Evolutionary conservation across 164 flowering plant genomes (phyloP), one percentile per base, ranked within the genome.

Genomic region (Buxus sempervirens): DNA sequence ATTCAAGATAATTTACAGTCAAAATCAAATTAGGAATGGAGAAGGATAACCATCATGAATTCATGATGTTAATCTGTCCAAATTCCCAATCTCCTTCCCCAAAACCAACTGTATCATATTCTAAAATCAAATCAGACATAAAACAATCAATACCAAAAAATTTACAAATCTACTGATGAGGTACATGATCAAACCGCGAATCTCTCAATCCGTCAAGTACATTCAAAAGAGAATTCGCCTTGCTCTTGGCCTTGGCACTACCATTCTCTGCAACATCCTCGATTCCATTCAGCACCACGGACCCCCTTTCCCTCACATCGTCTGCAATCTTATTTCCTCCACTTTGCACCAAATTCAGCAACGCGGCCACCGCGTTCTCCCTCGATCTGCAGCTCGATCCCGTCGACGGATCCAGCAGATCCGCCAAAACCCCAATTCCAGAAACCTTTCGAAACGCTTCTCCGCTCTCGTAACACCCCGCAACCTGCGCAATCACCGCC

Each of bases 401-500:
- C 0, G 88, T 84, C 19, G 77, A 65, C 0, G 62, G 53, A 38
- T 89, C 93, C 70, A 95, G 61, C 82, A 95, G 68, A 64, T 90
- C 99, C 68, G 78, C 82, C 85, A 95, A 72, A 45, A 90, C 85
- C 65, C 77, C 72, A 23, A 88, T 63, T 27, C 98, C 99, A 0
- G 81, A 68, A 2, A 80, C 92, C 83, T 70, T 82, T 73, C 82
- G 64, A 64, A 92, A 86, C 8, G 81, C 97, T 21, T 82, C 89
- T 22, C 74, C 79, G 49, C 88, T 79, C 82, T 84, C 98, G 69
- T 79, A 82, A 71, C 98, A 89, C 10, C 94, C 98, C 2, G 97
- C 96, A 0, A 95, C 70, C 73, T 95, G 99, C 25, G 96, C 99
- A n/a, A 90, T 76, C 70, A 95, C 96, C 54, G 99, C 99, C 9